These are phyloP conservation scores for Suillus alpinus DNA, from an alignment of 768 basidiomycete genomes.

Conservation along the genomic window DNA sequence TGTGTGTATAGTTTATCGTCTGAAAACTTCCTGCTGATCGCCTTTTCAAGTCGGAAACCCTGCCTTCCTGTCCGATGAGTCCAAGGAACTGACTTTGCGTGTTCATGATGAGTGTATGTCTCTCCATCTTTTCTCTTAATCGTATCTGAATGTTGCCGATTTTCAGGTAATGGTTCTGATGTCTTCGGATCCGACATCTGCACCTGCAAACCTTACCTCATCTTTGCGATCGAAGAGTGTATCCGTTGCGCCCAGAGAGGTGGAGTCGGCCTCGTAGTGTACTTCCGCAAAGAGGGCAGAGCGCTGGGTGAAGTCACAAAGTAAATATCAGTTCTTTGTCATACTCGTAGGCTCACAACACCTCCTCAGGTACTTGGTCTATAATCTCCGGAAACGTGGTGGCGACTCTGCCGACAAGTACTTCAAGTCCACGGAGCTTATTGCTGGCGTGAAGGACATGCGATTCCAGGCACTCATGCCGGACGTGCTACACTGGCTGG, in stretches of 20 bases:
- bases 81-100: slow-evolving; percentile 80
- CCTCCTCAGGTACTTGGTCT: slow-evolving; percentile 76
- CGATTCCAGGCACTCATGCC: slow-evolving; percentile 96
- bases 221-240: slow-evolving; percentile 92
- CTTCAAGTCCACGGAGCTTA: slow-evolving; percentile 90
- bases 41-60: slow-evolving; percentile 70
- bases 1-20: slow-evolving; percentile 42
- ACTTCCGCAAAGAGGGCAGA: slow-evolving; percentile 93
- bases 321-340: slow-evolving; percentile 35
- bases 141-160: neutral
- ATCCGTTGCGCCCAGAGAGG: slow-evolving; percentile 79
- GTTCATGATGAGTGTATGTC: slow-evolving; percentile 89
- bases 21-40: slow-evolving; percentile 4
- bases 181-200: slow-evolving; percentile 94
- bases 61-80: slow-evolving; percentile 68
- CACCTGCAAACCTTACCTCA: slow-evolving; percentile 90
- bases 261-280: slow-evolving; percentile 90
- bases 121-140: neutral
- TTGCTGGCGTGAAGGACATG: slow-evolving; percentile 95
- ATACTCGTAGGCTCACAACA: slow-evolving; percentile 1
- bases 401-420: slow-evolving; percentile 93
- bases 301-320: slow-evolving; percentile 93
- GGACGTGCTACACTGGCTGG: slow-evolving; percentile 93
- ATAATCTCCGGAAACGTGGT: slow-evolving; percentile 93
- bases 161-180: slow-evolving; percentile 86